Conservation (phyloP, 2,329 filamentous ascomycete genomes). For the Hymenoscyphus occultus region DNA sequence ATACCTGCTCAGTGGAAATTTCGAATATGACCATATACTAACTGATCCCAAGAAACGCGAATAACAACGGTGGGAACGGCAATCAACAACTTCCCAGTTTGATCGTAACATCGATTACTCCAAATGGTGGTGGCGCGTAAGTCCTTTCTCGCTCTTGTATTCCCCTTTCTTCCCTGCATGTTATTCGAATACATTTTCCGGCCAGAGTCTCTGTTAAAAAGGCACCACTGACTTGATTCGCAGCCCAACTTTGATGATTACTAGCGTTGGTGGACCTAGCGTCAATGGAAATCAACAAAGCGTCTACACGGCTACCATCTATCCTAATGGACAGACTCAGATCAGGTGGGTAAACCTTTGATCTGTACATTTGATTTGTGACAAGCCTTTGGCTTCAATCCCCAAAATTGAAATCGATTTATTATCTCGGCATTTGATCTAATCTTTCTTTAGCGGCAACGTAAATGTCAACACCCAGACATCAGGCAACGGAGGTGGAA, state of each 20-base stretch:
- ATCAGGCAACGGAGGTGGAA: neutral
- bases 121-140: neutral
- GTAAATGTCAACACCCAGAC: neutral
- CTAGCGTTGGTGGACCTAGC: neutral
- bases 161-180: neutral
- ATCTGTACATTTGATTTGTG: neutral
- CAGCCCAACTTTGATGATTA: neutral
- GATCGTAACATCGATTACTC: neutral
- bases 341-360: neutral
- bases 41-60: neutral
- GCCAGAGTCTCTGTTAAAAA: neutral
- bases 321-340: constrained; percentile 1
- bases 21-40: neutral
- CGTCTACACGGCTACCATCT: neutral
- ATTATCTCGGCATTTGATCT: neutral
- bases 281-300: neutral
- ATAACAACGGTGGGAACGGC: neutral
- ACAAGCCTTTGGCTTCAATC: neutral
- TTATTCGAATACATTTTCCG: neutral
- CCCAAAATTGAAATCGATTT: neutral
- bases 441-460: neutral
- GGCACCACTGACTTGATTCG: neutral
- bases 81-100: neutral
- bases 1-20: neutral
- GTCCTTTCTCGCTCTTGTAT: neutral